Evolutionary conservation across 257 asterid genomes (phyloP).

Genomic region (Euphrasia confusa): DNA sequence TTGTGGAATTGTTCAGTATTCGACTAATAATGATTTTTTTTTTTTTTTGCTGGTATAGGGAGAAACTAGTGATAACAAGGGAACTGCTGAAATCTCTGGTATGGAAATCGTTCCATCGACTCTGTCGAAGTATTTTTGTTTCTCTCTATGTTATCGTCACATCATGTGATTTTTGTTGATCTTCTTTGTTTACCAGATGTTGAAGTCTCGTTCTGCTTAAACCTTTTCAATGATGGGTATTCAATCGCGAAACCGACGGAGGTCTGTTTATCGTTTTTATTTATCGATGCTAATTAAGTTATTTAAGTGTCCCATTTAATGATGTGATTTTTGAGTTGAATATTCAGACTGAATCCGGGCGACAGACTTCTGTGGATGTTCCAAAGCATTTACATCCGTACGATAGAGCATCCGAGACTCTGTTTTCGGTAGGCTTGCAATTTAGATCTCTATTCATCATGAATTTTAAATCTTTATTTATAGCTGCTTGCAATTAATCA

Average conservation of each 20-base stretch:
- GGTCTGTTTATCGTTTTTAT: conserved; percentile 43
- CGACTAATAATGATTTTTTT: conserved; percentile 14
- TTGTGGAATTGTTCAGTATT: not conserved
- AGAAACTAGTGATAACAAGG: conserved; percentile 34
- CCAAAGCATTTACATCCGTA: conserved; percentile 82
- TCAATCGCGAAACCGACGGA: conserved; percentile 63
- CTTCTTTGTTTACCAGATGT: conserved; percentile 37
- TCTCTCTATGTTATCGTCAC: not conserved
- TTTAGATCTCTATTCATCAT: conserved; percentile 9
- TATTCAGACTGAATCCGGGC: conserved; percentile 52
- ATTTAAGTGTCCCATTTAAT: too few species aligned
- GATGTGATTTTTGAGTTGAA: too few species aligned
- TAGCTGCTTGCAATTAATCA: not conserved
- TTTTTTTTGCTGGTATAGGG: conserved; percentile 31
- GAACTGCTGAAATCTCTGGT: conserved; percentile 41
- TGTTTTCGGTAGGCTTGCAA: conserved; percentile 65
- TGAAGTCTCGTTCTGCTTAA: conserved; percentile 71
- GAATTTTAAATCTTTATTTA: conserved; percentile 6
- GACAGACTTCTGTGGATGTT: conserved; percentile 41
- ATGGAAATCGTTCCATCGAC: not conserved
- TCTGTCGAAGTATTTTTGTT: too few species aligned
- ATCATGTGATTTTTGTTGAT: not conserved
- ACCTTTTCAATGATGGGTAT: conserved; percentile 85
- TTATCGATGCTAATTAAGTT: not conserved
- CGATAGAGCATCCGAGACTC: conserved; percentile 84